A percentile compares a stretch with the other conserved stretches of the same genome.
phyloP scores from a whole-genome alignment of 176 grass and related monocot species.

The Zizania latifolia region DNA sequence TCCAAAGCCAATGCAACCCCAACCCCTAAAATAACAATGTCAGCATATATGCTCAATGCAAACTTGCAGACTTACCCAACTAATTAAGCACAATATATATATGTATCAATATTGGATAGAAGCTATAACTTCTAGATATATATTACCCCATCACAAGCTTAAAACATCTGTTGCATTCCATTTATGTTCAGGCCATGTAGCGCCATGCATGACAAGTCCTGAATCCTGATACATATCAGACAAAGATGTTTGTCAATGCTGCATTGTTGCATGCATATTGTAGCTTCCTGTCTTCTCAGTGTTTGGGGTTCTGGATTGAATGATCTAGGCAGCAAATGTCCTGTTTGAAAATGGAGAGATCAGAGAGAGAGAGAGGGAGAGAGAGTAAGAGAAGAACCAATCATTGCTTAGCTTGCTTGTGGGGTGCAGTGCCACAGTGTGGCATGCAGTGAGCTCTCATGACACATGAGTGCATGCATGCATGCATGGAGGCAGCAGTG shows the following conservation, averaged over 20 bases:
- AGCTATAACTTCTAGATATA: too few relatives aligned
- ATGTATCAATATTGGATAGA: not conserved
- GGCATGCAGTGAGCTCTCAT: slow-evolving; percentile 39
- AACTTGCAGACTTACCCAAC: slow-evolving; percentile 5
- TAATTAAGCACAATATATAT: not conserved
- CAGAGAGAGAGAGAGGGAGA: not conserved
- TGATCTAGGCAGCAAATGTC: slow-evolving; percentile 23
- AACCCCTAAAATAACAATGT: slow-evolving; percentile 29
- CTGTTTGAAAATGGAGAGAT: slow-evolving; percentile 16
- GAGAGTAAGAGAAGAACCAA: slow-evolving; percentile 22
- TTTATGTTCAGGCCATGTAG: slow-evolving; percentile 16
- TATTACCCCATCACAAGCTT: not conserved
- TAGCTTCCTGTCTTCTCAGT: slow-evolving; percentile 18
- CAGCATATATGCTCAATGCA: slow-evolving; percentile 29
- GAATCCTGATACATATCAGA: slow-evolving; percentile 9
- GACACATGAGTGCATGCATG: slow-evolving; percentile 35
- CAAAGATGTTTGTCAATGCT: slow-evolving; percentile 24
- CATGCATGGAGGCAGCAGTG: slow-evolving; percentile 10
- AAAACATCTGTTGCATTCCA: slow-evolving; percentile 10
- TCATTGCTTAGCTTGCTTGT: slow-evolving; percentile 35
- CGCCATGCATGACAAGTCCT: slow-evolving; percentile 8
- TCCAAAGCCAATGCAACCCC: slow-evolving; percentile 37
- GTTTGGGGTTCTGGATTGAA: slow-evolving; percentile 31
- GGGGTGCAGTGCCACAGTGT: slow-evolving; percentile 26
- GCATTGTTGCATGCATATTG: not conserved